Evolutionary conservation across 805 yeast genomes (phyloP).

Genomic region (Pichia rugopelliculosa): DNA sequence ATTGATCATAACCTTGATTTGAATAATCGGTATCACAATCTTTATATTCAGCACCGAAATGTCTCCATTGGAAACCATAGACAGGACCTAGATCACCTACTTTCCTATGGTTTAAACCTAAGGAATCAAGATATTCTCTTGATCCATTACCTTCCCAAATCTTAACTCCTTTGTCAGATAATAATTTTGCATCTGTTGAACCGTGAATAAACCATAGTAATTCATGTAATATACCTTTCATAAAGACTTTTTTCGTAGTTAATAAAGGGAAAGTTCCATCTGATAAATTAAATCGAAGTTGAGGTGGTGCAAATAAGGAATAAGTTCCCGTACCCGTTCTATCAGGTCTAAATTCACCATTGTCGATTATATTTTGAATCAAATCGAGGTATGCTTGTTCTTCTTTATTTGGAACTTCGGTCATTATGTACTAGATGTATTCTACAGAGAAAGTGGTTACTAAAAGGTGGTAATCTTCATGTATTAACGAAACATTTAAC

Average conservation of each 20-base stretch:
- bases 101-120: slow-evolving; percentile 72
- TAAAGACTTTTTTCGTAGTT: slow-evolving; percentile 89
- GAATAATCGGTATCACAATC: slow-evolving; percentile 84
- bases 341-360: slow-evolving; percentile 90
- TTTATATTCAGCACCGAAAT: slow-evolving; percentile 88
- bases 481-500: neutral
- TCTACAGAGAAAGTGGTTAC: no score
- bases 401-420: slow-evolving; percentile 31
- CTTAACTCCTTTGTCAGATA: slow-evolving; percentile 80
- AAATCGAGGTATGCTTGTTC: slow-evolving; percentile 86
- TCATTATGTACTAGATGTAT: no score
- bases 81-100: slow-evolving; percentile 98
- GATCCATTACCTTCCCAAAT: slow-evolving; percentile 99
- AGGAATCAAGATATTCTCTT: slow-evolving; percentile 75
- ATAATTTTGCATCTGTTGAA: slow-evolving; percentile 74
- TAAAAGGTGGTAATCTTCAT: neutral
- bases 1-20: slow-evolving; percentile 87
- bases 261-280: slow-evolving; percentile 76
- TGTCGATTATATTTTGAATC: slow-evolving; percentile 63
- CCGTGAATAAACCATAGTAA: slow-evolving; percentile 90
- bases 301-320: slow-evolving; percentile 93
- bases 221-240: slow-evolving; percentile 83
- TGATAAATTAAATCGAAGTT: slow-evolving; percentile 69
- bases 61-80: slow-evolving; percentile 99
- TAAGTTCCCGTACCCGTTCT: slow-evolving; percentile 96